A percentile compares a stretch with the other conserved stretches of the same genome.
These are phyloP conservation scores for Sporothrix sp. DNA, from an alignment of 2,329 filamentous ascomycete genomes.

Conservation along the genomic window DNA sequence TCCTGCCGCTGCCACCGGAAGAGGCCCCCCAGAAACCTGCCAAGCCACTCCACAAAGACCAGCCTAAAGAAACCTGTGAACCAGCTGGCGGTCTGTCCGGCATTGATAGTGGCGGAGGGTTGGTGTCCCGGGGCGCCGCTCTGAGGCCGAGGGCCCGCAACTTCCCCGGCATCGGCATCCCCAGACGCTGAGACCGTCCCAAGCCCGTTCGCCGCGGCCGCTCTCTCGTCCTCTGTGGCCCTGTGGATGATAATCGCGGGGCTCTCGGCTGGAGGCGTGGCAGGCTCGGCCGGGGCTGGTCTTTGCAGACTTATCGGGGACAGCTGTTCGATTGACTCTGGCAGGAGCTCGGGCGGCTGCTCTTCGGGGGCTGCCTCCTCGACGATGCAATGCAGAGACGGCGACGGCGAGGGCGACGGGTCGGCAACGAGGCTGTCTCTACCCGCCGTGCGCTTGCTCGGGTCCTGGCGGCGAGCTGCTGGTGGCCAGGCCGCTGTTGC, in stretches of 20 bases:
- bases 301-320: not conserved
- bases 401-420: conserved; percentile 20
- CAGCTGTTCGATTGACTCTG: not conserved
- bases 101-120: conserved; percentile 17
- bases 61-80: conserved; percentile 26
- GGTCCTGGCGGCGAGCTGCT: not conserved
- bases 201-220: too few relatives aligned
- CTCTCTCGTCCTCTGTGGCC: not conserved
- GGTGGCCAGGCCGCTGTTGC: not conserved
- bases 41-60: conserved; percentile 32
- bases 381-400: conserved; percentile 37
- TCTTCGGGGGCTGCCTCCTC: conserved; percentile 27
- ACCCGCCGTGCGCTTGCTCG: not conserved
- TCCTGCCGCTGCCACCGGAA: conserved; percentile 20
- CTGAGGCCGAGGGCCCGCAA: not conserved
- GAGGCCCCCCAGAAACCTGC: conserved; percentile 26
- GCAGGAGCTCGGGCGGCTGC: not conserved
- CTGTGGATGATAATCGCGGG: not conserved
- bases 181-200: not conserved
- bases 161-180: not conserved
- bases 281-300: not conserved
- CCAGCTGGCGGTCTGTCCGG: conserved; percentile 23
- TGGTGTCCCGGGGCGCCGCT: conserved; percentile 17
- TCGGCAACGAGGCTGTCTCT: conserved; percentile 24
- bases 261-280: not conserved